Evolutionary conservation across 2,329 filamentous ascomycete genomes (phyloP), one percentile per base, ranked within the genome.

Genomic region (Fusarium albosuccineum): DNA sequence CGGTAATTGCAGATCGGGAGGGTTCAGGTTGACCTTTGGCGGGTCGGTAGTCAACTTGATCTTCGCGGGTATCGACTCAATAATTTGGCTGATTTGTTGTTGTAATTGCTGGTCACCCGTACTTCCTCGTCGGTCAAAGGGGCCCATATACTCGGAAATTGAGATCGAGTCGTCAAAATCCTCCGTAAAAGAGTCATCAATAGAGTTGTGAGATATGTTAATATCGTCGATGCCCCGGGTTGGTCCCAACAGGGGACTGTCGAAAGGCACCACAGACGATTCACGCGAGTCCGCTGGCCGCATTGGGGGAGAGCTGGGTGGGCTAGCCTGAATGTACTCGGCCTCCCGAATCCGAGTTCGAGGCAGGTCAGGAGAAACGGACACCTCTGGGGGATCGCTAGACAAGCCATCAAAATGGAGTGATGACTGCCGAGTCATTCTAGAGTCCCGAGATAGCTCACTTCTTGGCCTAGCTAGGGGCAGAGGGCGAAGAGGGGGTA

Each of bases 51-150:
- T 88, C 41, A 97, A 84, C 52, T 89, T 90, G 71, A 98, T 97
- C 64, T 90, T 89, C 33, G 91, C 90, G 2, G 93, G 93, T 64
- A 97, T 92, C 17, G 86, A 91, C 60, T 89, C 88, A 39, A 97
- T 85, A 58, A 97, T 92, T 52, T 91, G 88, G 73, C 88, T 91
- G 49, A 97, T 94, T 75, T 94, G 93, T 65, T 90, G 88, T 68
- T 93, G 92, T 13, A 97, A 83, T 57, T 92, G 87, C 67, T 93
- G 89, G 66, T 91, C 88, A 1, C 85, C 80, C 53, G 78, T 79
- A 57, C 79, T 79, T 5, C 77, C 74, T 34, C 76, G 70, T 14
- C 73, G 74, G 16, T 72, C 60, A 30, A 71, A 68, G 3, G 71
- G 57, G 26, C 68, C 59, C 3, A 70, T 57, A 26, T 74, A 57